Evolutionary conservation across 179 eudicot genomes (phyloP).

Genomic region (Patellifolia procumbens): DNA sequence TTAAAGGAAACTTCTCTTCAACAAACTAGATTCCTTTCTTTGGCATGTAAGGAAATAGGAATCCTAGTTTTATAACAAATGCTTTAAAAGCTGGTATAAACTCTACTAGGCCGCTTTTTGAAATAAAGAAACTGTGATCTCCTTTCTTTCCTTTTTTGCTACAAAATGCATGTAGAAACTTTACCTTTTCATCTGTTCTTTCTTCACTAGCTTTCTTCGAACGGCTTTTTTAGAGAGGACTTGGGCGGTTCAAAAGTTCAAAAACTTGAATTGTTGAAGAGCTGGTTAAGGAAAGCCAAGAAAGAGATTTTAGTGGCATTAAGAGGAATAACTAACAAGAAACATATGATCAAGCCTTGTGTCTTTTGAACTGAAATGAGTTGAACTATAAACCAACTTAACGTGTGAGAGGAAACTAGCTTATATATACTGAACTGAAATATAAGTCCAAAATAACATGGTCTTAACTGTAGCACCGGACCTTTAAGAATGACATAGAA

Average conservation of each 20-base stretch:
- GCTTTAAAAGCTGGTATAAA: not conserved
- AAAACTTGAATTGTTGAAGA: not conserved
- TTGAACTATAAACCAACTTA: no score
- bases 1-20: constrained; percentile 38
- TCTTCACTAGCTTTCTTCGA: constrained; percentile 11
- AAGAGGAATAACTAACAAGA: no score
- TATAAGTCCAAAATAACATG: no score
- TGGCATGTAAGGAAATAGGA: constrained; percentile 23
- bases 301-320: not conserved
- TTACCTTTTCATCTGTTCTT: constrained; percentile 5
- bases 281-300: not conserved
- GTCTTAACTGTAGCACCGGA: no score
- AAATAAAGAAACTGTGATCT: constrained; percentile 26
- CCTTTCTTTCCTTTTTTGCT: constrained; percentile 12
- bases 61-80: constrained; percentile 20
- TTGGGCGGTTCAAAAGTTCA: constrained; percentile 22
- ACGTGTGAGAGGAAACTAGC: no score
- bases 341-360: no score
- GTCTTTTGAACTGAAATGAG: no score
- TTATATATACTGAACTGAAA: no score
- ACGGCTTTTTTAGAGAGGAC: constrained; percentile 4
- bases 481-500: no score
- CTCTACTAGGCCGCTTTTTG: constrained; percentile 2
- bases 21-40: constrained; percentile 52
- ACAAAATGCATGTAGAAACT: constrained; percentile 6